Evolutionary conservation across 257 asterid species (phyloP).

Genomic region (Plantago major): DNA sequence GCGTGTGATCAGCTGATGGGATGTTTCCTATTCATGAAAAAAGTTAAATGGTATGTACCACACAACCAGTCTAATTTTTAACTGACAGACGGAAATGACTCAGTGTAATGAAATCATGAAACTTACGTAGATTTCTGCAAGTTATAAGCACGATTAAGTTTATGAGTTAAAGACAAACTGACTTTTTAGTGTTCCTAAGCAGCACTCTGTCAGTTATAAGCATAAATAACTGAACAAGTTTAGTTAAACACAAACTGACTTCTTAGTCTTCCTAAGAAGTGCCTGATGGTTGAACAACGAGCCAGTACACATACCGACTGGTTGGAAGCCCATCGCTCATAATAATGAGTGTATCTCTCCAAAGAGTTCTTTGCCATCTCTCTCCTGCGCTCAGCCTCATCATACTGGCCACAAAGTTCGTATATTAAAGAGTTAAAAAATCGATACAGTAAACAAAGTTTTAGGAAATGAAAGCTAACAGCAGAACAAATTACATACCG

Average conservation of each 20-base stretch:
- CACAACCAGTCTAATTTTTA: too few relatives aligned
- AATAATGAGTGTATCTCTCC: constrained; percentile 99
- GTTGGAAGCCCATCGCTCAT: constrained; percentile 99
- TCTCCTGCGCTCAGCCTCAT: constrained; percentile 92
- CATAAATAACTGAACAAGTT: neutral
- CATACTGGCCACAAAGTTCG: constrained; percentile 53
- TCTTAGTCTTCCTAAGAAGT: constrained; percentile 5
- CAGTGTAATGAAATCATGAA: neutral
- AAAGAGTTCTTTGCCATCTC: constrained; percentile 99
- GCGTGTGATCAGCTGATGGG: too few relatives aligned
- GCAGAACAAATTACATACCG: constrained; percentile 44
- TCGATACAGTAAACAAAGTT: neutral
- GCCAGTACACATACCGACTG: constrained; percentile 64
- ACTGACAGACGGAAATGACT: too few relatives aligned
- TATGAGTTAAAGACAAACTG: neutral
- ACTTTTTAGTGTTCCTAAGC: constrained; percentile 3
- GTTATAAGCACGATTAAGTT: neutral
- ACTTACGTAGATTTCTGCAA: constrained; percentile 1
- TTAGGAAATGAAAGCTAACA: constrained; percentile 6
- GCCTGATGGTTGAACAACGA: neutral
- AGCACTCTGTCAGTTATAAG: constrained; percentile 3
- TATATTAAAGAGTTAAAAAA: constrained; percentile 10
- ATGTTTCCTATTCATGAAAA: too few relatives aligned
- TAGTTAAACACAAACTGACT: neutral
- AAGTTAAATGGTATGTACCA: too few relatives aligned